phyloP scores from a whole-genome alignment of 2,329 filamentous ascomycete genomes.

The Penicillium aurantiogriseum region DNA sequence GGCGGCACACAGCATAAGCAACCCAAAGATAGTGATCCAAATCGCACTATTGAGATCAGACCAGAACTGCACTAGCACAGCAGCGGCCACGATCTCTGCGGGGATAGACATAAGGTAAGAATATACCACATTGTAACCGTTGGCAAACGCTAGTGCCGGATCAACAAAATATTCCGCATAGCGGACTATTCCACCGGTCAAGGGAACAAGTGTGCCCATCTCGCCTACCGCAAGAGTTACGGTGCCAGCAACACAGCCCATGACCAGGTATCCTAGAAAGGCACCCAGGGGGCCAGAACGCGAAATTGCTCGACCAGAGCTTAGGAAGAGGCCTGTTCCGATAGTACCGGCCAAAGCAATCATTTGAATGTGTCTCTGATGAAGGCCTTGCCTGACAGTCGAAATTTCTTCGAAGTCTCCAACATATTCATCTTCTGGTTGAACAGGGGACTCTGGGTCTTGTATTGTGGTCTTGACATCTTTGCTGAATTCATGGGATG shows the following conservation, averaged over 20 bases:
- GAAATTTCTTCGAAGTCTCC: not conserved
- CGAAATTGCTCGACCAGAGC: slow-evolving; percentile 11
- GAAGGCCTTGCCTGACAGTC: not conserved
- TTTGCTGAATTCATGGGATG: not conserved
- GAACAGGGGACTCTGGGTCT: not conserved
- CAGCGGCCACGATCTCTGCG: slow-evolving; percentile 2
- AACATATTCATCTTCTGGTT: not conserved
- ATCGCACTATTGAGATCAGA: not conserved
- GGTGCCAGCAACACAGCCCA: slow-evolving; percentile 10
- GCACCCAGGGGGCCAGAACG: slow-evolving; percentile 11
- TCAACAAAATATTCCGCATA: slow-evolving; percentile 11
- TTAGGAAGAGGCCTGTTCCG: slow-evolving; percentile 14
- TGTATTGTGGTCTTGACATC: not conserved
- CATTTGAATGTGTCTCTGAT: not conserved
- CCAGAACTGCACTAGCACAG: slow-evolving; percentile 4
- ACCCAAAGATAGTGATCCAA: slow-evolving; percentile 4
- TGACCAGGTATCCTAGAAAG: slow-evolving; percentile 11
- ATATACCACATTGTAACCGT: slow-evolving; percentile 9
- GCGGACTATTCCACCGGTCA: slow-evolving; percentile 9
- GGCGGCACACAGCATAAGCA: not conserved
- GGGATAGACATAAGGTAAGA: slow-evolving; percentile 7
- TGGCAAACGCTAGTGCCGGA: slow-evolving; percentile 9
- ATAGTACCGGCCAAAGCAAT: not conserved
- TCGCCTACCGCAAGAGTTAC: slow-evolving; percentile 8
- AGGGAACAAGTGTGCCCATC: slow-evolving; percentile 9